Conservation (phyloP, 2,329 filamentous ascomycete genomes). For the Talaromyces marneffei region DNA sequence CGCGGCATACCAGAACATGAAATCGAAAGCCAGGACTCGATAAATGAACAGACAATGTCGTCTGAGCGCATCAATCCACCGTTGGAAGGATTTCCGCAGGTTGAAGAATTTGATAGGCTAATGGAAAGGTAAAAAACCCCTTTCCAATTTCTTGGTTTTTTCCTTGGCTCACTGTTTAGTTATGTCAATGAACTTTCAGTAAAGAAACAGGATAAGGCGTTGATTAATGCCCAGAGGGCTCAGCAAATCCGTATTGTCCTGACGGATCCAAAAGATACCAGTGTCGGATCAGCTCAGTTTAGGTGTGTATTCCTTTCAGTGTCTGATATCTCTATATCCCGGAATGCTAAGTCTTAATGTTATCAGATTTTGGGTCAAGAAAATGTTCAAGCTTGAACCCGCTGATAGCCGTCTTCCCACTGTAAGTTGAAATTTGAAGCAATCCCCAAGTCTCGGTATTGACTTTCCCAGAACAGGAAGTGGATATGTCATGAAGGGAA, state of each 20-base stretch:
- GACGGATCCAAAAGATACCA: conserved; percentile 46
- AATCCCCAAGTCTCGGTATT: neutral
- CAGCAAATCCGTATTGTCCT: conserved; percentile 45
- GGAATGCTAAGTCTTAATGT: conserved; percentile 9
- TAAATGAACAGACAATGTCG: conserved; percentile 38
- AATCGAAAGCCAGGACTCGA: conserved; percentile 43
- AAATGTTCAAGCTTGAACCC: conserved; percentile 47
- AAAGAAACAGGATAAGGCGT: conserved; percentile 49
- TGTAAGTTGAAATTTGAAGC: conserved; percentile 25
- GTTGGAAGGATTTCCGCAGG: conserved; percentile 41
- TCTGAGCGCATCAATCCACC: conserved; percentile 42
- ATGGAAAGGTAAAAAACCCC: conserved; percentile 36
- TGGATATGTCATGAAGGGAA: conserved; percentile 48
- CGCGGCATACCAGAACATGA: conserved; percentile 30
- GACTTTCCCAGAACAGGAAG: conserved; percentile 27
- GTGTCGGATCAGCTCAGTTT: conserved; percentile 48
- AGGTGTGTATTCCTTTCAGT: conserved; percentile 27
- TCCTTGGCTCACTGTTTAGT: conserved; percentile 23
- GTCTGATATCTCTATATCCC: neutral
- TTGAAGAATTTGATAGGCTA: conserved; percentile 42
- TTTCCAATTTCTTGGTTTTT: neutral
- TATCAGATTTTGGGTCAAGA: conserved; percentile 48
- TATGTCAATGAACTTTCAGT: conserved; percentile 46
- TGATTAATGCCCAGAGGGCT: conserved; percentile 45
- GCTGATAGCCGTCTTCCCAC: conserved; percentile 33